These are phyloP conservation scores for Rhizopogon sp. DNA, from an alignment of 768 basidiomycete species.

Conservation along the genomic window DNA sequence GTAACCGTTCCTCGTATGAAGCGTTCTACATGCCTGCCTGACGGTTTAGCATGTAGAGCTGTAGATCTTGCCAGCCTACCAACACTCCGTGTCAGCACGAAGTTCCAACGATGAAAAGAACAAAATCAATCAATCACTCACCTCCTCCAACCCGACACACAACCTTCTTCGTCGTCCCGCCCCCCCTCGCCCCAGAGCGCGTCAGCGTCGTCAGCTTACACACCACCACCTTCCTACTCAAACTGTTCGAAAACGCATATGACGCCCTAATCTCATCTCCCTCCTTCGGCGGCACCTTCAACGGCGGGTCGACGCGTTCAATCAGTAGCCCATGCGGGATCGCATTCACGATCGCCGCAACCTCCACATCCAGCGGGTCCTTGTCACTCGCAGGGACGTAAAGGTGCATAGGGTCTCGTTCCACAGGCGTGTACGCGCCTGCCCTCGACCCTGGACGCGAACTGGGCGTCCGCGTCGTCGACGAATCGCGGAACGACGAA, in stretches of 20 bases:
- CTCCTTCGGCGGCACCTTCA: conserved; percentile 58
- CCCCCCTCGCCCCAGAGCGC: conserved; percentile 44
- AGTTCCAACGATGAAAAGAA: not conserved
- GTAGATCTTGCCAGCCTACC: conserved; percentile 76
- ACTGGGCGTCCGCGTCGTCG: conserved; percentile 43
- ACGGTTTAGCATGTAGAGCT: conserved; percentile 71
- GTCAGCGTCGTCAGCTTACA: conserved; percentile 78
- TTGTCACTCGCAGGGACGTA: conserved; percentile 62
- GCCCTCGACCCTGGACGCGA: conserved; percentile 64
- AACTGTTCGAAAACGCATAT: conserved; percentile 73
- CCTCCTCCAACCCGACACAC: conserved; percentile 90
- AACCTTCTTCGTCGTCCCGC: conserved; percentile 69
- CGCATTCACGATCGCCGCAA: conserved; percentile 70
- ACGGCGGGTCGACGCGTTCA: conserved; percentile 76
- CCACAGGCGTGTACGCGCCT: conserved; percentile 60
- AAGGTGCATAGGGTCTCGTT: conserved; percentile 47
- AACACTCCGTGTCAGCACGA: not conserved
- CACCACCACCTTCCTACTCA: conserved; percentile 71
- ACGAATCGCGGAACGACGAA: conserved; percentile 69
- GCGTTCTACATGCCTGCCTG: conserved; percentile 55
- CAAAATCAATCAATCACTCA: conserved; percentile 27
- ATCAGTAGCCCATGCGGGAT: conserved; percentile 73
- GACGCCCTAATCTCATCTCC: conserved; percentile 81
- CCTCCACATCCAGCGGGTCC: conserved; percentile 81
- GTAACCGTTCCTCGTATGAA: not conserved